Conservation (phyloP, 257 asterid species). For the Anisodus acutangulus region DNA sequence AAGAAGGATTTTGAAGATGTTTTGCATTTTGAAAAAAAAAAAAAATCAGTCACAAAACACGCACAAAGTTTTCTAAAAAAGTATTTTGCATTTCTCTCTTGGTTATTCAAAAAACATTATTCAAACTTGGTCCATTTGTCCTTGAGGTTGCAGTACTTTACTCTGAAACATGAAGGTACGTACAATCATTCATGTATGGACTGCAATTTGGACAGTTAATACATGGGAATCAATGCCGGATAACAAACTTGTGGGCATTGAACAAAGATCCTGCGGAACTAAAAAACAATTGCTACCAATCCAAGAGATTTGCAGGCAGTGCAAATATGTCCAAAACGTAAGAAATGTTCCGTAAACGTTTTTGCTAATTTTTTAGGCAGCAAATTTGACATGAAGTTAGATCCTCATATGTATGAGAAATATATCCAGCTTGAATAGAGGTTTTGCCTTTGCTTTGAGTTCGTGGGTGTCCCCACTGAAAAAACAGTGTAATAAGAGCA, state of each 20-base stretch:
- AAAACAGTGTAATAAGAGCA: neutral
- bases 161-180: too few relatives aligned
- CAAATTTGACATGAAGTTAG: neutral
- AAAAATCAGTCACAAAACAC: neutral
- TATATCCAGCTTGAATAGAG: neutral
- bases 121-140: neutral
- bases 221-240: neutral
- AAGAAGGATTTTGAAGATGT: neutral
- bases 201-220: neutral
- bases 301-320: neutral
- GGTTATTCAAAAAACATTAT: neutral
- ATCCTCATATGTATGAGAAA: neutral
- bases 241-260: neutral
- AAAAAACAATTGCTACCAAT: too few relatives aligned
- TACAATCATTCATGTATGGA: constrained; percentile 12
- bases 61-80: neutral
- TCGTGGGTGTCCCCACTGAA: neutral
- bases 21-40: neutral
- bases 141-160: neutral
- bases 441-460: neutral
- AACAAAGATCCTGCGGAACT: neutral
- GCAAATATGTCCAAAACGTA: neutral
- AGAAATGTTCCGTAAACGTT: neutral
- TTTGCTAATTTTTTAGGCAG: neutral
- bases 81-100: neutral